Percentiles rank a stretch among this genome's conserved stretches.
These are phyloP conservation scores for Citrus inodora DNA, from an alignment of 345 rosid genomes.

Conservation along the genomic window DNA sequence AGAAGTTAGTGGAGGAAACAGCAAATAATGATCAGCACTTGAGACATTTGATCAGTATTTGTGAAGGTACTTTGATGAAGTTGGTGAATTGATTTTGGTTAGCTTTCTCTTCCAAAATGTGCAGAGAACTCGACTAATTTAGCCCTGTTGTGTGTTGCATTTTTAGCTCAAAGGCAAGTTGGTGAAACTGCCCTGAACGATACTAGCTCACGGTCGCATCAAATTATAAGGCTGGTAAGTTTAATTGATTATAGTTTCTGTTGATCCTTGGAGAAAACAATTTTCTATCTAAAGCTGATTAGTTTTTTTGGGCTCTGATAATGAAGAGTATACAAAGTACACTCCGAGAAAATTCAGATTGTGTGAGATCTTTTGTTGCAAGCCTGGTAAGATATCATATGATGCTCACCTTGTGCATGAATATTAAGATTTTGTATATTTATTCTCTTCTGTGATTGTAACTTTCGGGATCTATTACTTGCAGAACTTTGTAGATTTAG, in stretches of 20 bases:
- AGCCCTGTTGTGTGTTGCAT: conserved; percentile 2
- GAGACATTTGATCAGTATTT: conserved; percentile 75
- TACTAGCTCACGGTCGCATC: conserved; percentile 96
- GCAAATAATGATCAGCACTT: conserved; percentile 77
- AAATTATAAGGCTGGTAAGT: conserved; percentile 89
- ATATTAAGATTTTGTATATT: neutral
- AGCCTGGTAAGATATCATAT: conserved; percentile 64
- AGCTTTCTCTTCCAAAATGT: neutral
- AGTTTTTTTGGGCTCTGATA: conserved; percentile 19
- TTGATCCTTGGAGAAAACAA: neutral
- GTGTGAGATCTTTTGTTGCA: conserved; percentile 93
- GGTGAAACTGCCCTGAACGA: conserved; percentile 99
- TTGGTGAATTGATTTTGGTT: neutral
- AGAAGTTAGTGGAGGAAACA: conserved; percentile 90
- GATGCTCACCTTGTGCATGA: neutral
- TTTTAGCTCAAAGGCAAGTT: conserved; percentile 96
- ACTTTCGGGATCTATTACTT: conserved; percentile 21
- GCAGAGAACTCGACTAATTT: conserved; percentile 16
- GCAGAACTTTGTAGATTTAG: conserved; percentile 98
- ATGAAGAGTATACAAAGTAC: conserved; percentile 88
- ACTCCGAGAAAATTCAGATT: conserved; percentile 86
- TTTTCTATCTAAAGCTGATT: conserved; percentile 5
- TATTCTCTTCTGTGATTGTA: neutral
- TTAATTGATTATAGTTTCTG: conserved; percentile 9
- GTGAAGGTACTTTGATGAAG: conserved; percentile 67